Conservation (phyloP, 2,329 filamentous ascomycete genomes). For the Fusarium lyarnte region DNA sequence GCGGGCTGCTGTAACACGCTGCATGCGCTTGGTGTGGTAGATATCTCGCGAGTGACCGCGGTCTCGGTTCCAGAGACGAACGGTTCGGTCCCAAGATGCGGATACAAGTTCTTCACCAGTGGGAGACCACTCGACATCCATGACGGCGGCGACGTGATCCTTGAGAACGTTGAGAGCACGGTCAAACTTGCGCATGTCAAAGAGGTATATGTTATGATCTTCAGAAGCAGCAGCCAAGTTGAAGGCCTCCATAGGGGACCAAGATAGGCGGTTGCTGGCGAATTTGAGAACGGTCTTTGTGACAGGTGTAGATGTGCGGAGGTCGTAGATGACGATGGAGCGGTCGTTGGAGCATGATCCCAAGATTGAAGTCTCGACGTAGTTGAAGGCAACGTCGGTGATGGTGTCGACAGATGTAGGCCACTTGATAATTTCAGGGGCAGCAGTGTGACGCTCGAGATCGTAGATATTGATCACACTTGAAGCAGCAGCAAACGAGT, state of each 20-base stretch:
- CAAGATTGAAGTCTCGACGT: constrained; percentile 90
- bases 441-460: constrained; percentile 79
- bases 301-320: constrained; percentile 85
- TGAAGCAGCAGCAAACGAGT: constrained; percentile 82
- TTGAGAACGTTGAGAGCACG: constrained; percentile 89
- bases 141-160: constrained; percentile 89
- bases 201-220: constrained; percentile 88
- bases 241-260: constrained; percentile 98
- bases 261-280: constrained; percentile 83
- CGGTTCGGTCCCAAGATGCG: constrained; percentile 84
- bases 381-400: constrained; percentile 88
- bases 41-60: constrained; percentile 89
- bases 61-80: constrained; percentile 84
- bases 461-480: constrained; percentile 89
- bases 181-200: constrained; percentile 92
- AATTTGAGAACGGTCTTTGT: constrained; percentile 84
- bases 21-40: constrained; percentile 98
- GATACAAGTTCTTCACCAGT: constrained; percentile 94
- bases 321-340: constrained; percentile 88
- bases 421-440: constrained; percentile 86
- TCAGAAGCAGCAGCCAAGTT: constrained; percentile 94
- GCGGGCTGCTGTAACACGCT: constrained; percentile 85
- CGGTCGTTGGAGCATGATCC: constrained; percentile 87
- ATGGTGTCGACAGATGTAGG: constrained; percentile 92
- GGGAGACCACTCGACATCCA: constrained; percentile 95